phyloP scores from a whole-genome alignment of 805 yeast species.

The Maudiozyma serrabonitensis region DNA sequence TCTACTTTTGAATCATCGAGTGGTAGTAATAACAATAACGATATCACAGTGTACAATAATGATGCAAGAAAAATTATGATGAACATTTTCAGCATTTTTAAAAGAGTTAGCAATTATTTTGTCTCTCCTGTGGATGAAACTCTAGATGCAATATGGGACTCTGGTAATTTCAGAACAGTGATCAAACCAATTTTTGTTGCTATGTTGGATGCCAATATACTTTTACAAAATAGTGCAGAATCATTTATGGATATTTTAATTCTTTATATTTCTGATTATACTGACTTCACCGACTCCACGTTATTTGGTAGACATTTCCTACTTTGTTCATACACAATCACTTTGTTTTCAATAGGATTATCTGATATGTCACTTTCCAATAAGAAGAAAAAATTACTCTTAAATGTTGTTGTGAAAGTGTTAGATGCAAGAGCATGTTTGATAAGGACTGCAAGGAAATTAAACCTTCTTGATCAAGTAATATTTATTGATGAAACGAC shows the following conservation, averaged over 20 bases:
- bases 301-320: constrained; percentile 7
- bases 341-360: constrained; percentile 27
- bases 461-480: constrained; percentile 15
- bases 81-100: constrained; percentile 16
- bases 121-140: constrained; percentile 6
- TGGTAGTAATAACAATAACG: neutral
- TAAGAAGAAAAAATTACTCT: constrained; percentile 24
- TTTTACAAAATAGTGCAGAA: constrained; percentile 27
- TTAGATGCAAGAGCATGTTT: constrained; percentile 29
- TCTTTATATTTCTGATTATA: constrained; percentile 7
- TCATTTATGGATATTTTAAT: constrained; percentile 26
- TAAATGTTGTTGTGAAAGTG: constrained; percentile 31
- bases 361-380: constrained; percentile 22
- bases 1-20: neutral
- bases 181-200: constrained; percentile 31
- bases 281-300: neutral
- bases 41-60: constrained; percentile 4
- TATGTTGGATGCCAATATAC: constrained; percentile 28
- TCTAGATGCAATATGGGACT: constrained; percentile 5
- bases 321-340: constrained; percentile 28
- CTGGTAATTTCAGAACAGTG: constrained; percentile 8
- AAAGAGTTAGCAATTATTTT: constrained; percentile 12
- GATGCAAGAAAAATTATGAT: constrained; percentile 17
- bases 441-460: constrained; percentile 16
- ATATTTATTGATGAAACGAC: constrained; percentile 14